Evolutionary conservation across 2,329 filamentous ascomycete genomes (phyloP), one percentile per base, ranked within the genome.

Genomic region (Neofusicoccum sp.): DNA sequence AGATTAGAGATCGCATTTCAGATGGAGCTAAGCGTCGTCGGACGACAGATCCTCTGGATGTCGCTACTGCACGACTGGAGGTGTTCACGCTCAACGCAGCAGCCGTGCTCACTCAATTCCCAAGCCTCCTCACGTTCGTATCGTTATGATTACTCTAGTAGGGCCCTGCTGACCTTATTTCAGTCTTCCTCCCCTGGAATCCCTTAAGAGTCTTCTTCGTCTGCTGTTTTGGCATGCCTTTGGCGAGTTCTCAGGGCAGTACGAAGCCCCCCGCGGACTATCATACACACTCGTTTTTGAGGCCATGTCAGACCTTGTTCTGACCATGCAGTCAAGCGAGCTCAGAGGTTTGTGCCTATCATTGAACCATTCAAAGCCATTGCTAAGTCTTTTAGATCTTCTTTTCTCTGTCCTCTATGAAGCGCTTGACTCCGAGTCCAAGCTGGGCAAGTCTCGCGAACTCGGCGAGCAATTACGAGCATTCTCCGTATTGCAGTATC

Each of bases 401-500:
- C 30, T 60, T 14, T 60, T 47, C 28, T 53, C 38, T 8, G 57
- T 54, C 33, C 36, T 58, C 16, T 56, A 51, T n/a, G 59, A 58
- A 26, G 53, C 30, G 26, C 51, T 51, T 36, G 47, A 61, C 12
- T 56, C 51, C 20, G 58, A 47, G 20, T 31, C 41, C 49, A 51
- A 62, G 40, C 16, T 45, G 12, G 26, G 49, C 3, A 33, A 45
- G 14, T 40, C 59, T 12, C 31, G 45, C 16, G 56, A 49, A 43
- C 16, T 54, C 7, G 24, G 44, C 24, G 28, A 58, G 33, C 34
- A 53, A 65, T 11, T 63, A 62, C 24, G 34, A n/a, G 26, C 58
- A 64, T 48, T 65, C 63, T 24, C 56, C 65, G 16, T 64, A 53
- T n/a, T 65, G 64, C 6, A 63, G 7, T 65, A 71, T 28, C 60